Conservation (phyloP, 305 asterid genomes). For the Andrographis paniculata region DNA sequence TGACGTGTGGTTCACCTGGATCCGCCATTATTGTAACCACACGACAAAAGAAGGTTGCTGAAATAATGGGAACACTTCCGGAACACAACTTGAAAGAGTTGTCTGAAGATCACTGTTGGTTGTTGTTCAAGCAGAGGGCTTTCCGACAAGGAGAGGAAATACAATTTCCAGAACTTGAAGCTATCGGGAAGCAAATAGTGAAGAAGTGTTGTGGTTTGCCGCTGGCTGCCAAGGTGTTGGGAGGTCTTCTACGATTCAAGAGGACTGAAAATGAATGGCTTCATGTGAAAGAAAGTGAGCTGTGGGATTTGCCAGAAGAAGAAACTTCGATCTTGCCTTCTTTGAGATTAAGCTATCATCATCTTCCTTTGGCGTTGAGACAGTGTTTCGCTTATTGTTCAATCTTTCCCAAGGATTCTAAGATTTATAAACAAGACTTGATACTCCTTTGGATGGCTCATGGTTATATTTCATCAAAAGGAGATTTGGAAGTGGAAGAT, state of each 20-base stretch:
- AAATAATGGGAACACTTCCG: constrained; percentile 9
- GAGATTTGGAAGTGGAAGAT: constrained; percentile 7
- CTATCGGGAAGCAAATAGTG: constrained; percentile 17
- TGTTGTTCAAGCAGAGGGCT: not conserved
- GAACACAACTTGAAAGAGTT: constrained; percentile 2
- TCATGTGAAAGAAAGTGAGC: constrained; percentile 14
- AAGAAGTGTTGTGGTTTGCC: constrained; percentile 24
- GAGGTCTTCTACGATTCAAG: constrained; percentile 20
- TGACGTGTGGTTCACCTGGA: constrained; percentile 12
- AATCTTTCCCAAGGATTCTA: constrained; percentile 12
- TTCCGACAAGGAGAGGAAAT: constrained; percentile 2
- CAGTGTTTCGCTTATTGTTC: constrained; percentile 21
- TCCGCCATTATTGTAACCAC: constrained; percentile 12
- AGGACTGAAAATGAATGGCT: constrained; percentile 17
- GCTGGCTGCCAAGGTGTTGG: constrained; percentile 20
- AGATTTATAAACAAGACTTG: constrained; percentile 2
- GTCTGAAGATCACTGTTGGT: constrained; percentile 16
- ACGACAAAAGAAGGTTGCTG: constrained; percentile 8
- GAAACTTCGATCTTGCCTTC: constrained; percentile 12
- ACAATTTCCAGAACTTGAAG: not conserved
- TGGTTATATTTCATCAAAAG: constrained; percentile 13
- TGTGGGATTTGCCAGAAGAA: constrained; percentile 12
- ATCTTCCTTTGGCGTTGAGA: constrained; percentile 17
- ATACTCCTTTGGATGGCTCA: constrained; percentile 16
- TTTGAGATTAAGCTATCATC: constrained; percentile 22